Base-by-base conservation (phyloP, 352 stramenopile genomes). In the Pythium periplocum region DNA sequence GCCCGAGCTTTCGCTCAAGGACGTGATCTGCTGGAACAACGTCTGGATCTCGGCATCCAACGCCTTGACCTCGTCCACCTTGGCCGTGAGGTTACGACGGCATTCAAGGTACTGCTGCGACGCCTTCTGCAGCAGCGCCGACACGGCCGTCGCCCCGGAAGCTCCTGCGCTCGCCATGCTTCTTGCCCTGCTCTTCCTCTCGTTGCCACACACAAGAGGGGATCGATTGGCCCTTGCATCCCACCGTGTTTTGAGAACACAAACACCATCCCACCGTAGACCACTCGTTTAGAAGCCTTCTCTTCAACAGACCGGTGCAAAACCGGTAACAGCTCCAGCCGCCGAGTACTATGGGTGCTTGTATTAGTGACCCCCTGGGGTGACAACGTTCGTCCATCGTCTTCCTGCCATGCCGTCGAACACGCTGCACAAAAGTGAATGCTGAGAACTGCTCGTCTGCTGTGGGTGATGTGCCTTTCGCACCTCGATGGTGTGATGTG, bases 101-200 rank as follows among this genome's bases (percentile, higher is more conserved):
- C 83, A 90, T 54, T 86, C 71, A 50, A 93, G 65, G 64, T 93
- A 93, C 57, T 92, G 71, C 62, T 90, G 77, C 42, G 81, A 92
- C 44, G 78, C 72, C 45, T 86, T 78, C 62, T 93, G 77, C 56
- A 87, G 68, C 63, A 87, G 75, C 59, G 72, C 69, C n/a, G 76
- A 68, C 53, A 81, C 77, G 45, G 73, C 55, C 42, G 71, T 31
- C 8, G 55, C 55, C 37, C 33, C 55, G 11, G 55, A 78, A n/a
- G 39, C 37, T 48, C 34, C 47, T 61, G 36, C 46, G 40, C 30
- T 52, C 37, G 47, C 33, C 26, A 12, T 17, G 37, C 39, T 55
- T 43, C 43, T 47, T 51, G 17, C 17, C 55, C 50, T 55, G 26
- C 26, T 60, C 54, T 26, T 26, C 17, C 32, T 34, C 32, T 37